phyloP scores from a whole-genome alignment of 2,329 filamentous ascomycete genomes.

The Tolypocladium sp. region DNA sequence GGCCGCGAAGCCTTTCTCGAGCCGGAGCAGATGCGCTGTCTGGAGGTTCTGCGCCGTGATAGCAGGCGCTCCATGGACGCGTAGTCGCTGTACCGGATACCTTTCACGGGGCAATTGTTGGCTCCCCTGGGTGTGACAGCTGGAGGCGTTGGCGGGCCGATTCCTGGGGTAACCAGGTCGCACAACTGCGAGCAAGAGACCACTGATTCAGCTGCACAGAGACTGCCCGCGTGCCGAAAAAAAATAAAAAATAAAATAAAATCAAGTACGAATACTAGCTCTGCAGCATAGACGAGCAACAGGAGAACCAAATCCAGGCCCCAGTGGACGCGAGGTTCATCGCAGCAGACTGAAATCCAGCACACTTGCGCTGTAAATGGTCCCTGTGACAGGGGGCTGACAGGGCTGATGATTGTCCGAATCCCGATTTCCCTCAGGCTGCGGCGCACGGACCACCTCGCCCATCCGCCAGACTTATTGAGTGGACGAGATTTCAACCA shows the following conservation, averaged over 20 bases:
- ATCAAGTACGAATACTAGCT: no score
- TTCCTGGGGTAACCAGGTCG: background rate
- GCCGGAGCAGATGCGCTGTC: background rate
- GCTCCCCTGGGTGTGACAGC: background rate
- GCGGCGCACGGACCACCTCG: slow-evolving; percentile 6
- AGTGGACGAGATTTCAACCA: slow-evolving; percentile 8
- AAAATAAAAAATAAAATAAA: no score
- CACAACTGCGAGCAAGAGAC: no score
- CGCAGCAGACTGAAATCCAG: no score
- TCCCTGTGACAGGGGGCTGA: no score
- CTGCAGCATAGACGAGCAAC: no score
- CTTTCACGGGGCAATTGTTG: background rate
- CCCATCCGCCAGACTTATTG: background rate
- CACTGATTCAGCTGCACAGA: no score
- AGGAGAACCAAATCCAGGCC: no score
- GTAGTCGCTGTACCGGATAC: background rate
- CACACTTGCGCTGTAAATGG: no score
- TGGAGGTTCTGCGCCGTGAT: background rate
- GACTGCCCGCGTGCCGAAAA: no score
- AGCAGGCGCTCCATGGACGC: background rate
- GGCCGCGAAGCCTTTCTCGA: background rate
- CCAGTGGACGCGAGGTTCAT: no score
- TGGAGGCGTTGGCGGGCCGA: background rate
- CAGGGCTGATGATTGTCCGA: no score
- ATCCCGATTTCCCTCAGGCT: background rate